Conservation (phyloP, 768 basidiomycete genomes). For the Leccinellum luteum region DNA sequence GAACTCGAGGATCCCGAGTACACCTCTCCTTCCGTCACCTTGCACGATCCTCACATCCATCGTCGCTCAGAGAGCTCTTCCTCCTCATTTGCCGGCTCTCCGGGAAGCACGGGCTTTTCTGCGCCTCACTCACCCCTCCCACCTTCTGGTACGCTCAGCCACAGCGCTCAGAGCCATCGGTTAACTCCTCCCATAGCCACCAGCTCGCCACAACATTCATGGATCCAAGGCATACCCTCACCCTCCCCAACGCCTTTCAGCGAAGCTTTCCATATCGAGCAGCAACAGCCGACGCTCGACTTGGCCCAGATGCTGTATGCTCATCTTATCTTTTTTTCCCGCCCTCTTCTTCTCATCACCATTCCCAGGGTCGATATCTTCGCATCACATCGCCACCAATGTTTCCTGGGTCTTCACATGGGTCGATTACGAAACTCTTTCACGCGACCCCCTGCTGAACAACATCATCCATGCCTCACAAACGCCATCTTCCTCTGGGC, state of each 20-base stretch:
- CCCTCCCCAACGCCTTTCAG: slow-evolving; percentile 55
- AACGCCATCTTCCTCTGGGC: slow-evolving; percentile 84
- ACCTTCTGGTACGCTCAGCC: slow-evolving; percentile 43
- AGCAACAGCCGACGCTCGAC: slow-evolving; percentile 52
- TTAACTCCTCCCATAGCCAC: slow-evolving; percentile 33
- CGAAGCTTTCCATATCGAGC: slow-evolving; percentile 45
- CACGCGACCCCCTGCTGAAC: slow-evolving; percentile 49
- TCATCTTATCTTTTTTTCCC: slow-evolving; percentile 8
- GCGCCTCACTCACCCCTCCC: slow-evolving; percentile 60
- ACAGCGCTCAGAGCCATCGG: background rate
- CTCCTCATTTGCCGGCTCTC: slow-evolving; percentile 50
- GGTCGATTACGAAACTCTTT: slow-evolving; percentile 63
- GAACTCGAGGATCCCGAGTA: slow-evolving; percentile 78
- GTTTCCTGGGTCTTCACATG: slow-evolving; percentile 68
- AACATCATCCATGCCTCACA: slow-evolving; percentile 73
- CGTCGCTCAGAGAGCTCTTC: slow-evolving; percentile 47
- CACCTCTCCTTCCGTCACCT: slow-evolving; percentile 60
- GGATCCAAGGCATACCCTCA: slow-evolving; percentile 48
- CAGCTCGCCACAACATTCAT: slow-evolving; percentile 51
- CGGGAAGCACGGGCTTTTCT: slow-evolving; percentile 48
- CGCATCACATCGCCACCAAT: slow-evolving; percentile 71
- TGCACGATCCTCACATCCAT: slow-evolving; percentile 64
- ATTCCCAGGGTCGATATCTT: slow-evolving; percentile 67
- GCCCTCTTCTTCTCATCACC: slow-evolving; percentile 6
- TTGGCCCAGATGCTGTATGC: slow-evolving; percentile 66